Conservation (phyloP, 805 yeast genomes). For the Wickerhamomyces rabaulensis region DNA sequence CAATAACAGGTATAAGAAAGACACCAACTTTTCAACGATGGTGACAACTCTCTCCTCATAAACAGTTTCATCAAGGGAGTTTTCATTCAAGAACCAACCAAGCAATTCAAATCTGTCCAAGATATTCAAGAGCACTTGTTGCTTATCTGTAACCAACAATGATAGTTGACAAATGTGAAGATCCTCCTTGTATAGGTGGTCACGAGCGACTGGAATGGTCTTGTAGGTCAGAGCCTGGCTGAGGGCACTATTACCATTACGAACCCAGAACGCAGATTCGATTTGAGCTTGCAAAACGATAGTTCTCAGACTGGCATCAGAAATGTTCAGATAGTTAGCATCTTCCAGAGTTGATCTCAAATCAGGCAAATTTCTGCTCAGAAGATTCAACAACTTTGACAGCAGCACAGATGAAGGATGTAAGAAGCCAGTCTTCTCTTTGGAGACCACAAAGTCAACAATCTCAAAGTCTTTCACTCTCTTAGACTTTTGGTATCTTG, state of each 20-base stretch:
- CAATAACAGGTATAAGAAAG: conserved; percentile 61
- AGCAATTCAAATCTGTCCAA: conserved; percentile 58
- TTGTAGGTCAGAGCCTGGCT: conserved; percentile 46
- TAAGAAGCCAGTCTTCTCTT: conserved; percentile 47
- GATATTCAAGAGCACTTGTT: conserved; percentile 49
- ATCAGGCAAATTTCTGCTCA: not conserved
- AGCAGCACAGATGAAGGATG: conserved; percentile 57
- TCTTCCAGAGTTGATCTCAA: conserved; percentile 1
- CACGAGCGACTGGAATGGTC: conserved; percentile 36
- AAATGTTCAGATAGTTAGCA: conserved; percentile 38
- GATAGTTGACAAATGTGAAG: conserved; percentile 62
- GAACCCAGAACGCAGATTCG: conserved; percentile 62
- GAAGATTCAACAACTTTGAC: conserved; percentile 25
- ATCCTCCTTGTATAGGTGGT: conserved; percentile 65
- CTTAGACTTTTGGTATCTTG: conserved; percentile 6
- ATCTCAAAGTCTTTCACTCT: conserved; percentile 23
- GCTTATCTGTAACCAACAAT: conserved; percentile 44
- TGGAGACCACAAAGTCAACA: conserved; percentile 38
- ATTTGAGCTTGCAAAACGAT: conserved; percentile 59
- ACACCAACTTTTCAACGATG: conserved; percentile 75
- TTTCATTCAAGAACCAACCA: conserved; percentile 40
- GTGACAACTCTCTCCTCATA: conserved; percentile 43
- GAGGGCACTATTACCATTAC: conserved; percentile 58
- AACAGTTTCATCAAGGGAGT: conserved; percentile 35
- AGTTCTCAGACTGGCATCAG: conserved; percentile 56